A percentile compares a stretch with the other conserved stretches of the same genome.
phyloP scores from a whole-genome alignment of 306 rosid species.

The Calophaca sinica region DNA sequence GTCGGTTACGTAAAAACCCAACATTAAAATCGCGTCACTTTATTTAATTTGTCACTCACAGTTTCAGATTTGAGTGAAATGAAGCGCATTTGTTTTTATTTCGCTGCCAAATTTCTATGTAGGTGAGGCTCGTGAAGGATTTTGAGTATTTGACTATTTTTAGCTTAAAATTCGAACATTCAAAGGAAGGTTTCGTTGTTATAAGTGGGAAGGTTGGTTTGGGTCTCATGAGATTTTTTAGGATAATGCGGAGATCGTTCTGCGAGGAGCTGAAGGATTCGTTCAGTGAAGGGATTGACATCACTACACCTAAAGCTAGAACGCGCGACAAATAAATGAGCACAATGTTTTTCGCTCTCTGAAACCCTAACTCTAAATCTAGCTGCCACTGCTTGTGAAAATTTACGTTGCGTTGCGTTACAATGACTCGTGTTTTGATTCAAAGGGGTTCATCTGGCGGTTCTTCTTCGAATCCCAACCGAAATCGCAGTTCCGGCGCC shows the following conservation, averaged over 20 bases:
- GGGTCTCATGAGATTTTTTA: constrained; percentile 97
- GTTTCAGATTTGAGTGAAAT: too few species aligned
- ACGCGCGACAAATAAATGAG: constrained; percentile 71
- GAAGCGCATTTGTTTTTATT: constrained; percentile 38
- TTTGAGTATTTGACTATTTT: constrained; percentile 42
- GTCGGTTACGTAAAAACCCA: too few species aligned
- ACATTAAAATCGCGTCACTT: too few species aligned
- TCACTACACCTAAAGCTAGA: constrained; percentile 85
- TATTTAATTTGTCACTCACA: too few species aligned
- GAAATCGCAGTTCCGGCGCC: too few species aligned
- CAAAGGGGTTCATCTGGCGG: constrained; percentile 72
- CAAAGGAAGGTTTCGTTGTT: constrained; percentile 66
- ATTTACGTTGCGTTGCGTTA: background rate
- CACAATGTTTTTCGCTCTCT: constrained; percentile 44
- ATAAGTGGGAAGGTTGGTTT: constrained; percentile 57
- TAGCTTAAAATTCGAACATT: constrained; percentile 53
- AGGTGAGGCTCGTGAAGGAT: constrained; percentile 55
- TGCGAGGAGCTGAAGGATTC: constrained; percentile 69
- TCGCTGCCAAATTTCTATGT: constrained; percentile 48
- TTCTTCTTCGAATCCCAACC: constrained; percentile 60
- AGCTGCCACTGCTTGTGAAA: background rate
- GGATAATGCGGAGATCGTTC: constrained; percentile 96
- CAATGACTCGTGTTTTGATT: constrained; percentile 80
- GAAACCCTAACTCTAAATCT: background rate
- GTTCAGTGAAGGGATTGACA: constrained; percentile 76